These are phyloP conservation scores for Allium fistulosum DNA, from an alignment of 106 monocot species.

Conservation along the genomic window DNA sequence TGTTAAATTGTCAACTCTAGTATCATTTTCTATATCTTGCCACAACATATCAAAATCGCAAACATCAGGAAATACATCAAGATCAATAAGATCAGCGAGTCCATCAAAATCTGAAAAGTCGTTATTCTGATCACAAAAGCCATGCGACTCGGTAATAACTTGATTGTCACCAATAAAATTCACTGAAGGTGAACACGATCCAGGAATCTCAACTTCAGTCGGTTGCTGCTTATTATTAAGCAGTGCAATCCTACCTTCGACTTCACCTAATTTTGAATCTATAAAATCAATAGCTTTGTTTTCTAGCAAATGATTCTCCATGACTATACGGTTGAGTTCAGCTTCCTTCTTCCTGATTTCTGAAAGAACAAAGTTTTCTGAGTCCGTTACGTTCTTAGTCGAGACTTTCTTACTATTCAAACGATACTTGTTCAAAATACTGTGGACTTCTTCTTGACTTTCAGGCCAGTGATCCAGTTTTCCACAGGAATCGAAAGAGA, in stretches of 20 bases:
- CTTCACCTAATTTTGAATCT: background rate
- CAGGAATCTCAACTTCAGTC: background rate
- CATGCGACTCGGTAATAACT: background rate
- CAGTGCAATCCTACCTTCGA: background rate
- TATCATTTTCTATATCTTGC: no score
- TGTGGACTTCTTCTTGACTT: background rate
- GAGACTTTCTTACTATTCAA: background rate
- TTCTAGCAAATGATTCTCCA: background rate
- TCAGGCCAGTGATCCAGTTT: background rate
- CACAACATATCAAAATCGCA: no score
- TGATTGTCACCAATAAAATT: no score
- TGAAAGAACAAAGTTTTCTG: background rate
- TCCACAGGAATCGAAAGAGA: background rate
- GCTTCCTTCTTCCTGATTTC: background rate
- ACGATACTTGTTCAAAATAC: background rate
- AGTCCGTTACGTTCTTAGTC: background rate
- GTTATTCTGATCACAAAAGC: background rate
- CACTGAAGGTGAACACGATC: no score
- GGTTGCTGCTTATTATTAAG: background rate
- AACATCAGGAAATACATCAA: no score
- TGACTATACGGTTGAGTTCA: background rate
- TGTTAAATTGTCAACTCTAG: no score
- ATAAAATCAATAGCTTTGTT: background rate
- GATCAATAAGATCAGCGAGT: no score
- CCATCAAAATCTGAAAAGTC: background rate